Evolutionary conservation across 2,329 filamentous ascomycete genomes (phyloP).

Genomic region (Xylaria multiplex): DNA sequence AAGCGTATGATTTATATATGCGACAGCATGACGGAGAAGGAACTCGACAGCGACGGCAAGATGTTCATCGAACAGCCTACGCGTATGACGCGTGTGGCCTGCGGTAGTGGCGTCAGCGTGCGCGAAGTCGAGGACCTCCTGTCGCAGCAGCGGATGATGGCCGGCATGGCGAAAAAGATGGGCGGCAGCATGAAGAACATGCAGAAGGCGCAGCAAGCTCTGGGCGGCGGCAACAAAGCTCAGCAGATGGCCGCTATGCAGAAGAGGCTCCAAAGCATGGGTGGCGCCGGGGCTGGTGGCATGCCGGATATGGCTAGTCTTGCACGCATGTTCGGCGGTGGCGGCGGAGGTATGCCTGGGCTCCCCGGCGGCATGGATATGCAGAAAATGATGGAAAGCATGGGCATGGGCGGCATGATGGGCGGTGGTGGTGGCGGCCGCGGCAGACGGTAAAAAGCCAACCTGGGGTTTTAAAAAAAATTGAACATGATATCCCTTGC

Average conservation of each 20-base stretch:
- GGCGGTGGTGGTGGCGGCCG: slow-evolving; percentile 53
- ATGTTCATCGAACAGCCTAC: slow-evolving; percentile 92
- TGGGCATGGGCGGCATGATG: slow-evolving; percentile 70
- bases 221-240: slow-evolving; percentile 89
- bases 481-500: slow-evolving; percentile 4
- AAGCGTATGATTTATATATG: slow-evolving; percentile 99
- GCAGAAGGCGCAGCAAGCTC: slow-evolving; percentile 89
- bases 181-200: slow-evolving; percentile 98
- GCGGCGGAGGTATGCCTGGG: slow-evolving; percentile 61
- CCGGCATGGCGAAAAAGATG: slow-evolving; percentile 99
- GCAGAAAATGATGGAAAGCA: slow-evolving; percentile 81
- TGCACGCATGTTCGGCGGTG: slow-evolving; percentile 90
- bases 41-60: slow-evolving; percentile 95
- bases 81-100: slow-evolving; percentile 90
- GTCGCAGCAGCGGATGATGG: slow-evolving; percentile 99
- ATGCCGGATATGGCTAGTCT: slow-evolving; percentile 87
- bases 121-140: slow-evolving; percentile 94
- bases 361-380: slow-evolving; percentile 80
- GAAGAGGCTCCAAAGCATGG: slow-evolving; percentile 93
- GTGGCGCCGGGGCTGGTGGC: slow-evolving; percentile 71
- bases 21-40: slow-evolving; percentile 96
- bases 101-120: slow-evolving; percentile 89
- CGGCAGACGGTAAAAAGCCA: slow-evolving; percentile 43
- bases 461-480: slow-evolving; percentile 3
- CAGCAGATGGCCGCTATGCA: slow-evolving; percentile 98